Base-by-base conservation (phyloP, 169 alveolate species). In the Theileria luwenshuni region DNA sequence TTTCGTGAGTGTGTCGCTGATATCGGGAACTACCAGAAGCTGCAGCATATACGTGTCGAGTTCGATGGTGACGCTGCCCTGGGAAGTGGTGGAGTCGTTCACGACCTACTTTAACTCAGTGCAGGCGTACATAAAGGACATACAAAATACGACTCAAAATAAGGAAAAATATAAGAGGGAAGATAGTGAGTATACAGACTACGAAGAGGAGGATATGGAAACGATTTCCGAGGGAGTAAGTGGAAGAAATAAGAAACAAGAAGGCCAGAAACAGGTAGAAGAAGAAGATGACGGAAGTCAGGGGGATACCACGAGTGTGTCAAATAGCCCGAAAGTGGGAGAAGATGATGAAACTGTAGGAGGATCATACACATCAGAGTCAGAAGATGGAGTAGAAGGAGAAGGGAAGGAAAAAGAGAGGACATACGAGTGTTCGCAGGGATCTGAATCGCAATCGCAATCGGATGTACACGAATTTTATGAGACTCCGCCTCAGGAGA, bases 51-150 rank as follows among this genome's bases (percentile, higher is more conserved):
- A 68, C 54, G 19, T 79, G 28, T 71, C 83, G 0, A 63, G 62
- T 43, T n/a, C 54, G 19, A 63, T 71, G 58, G 74, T 63, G 32
- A 71, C 63, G 63, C n/a, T 79, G 3, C 67, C 77, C 21, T 73
- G 81, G 83, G 87, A 79, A 64, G 64, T 72, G n/a, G 35, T 71
- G 23, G 83, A 79, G 65, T 56, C 65, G 32, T 15, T 56, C 21
- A 56, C 65, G 47, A 56, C 65, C 21, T 52, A 74, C 69, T 19
- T 35, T 0, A 56, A 56, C 65, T 56, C 65, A 6, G 30, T 56
- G 21, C 3, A 56, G 45, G 65, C 65, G 23, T 56, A 56, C 42
- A 56, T 56, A 56, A 56, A 56, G 71, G 56, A 38, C 27, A n/a
- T n/a, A n/a, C n/a, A n/a, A n/a, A 62, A 62, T 19, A 41, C 33